Conservation (phyloP, 352 stramenopile genomes). For the Pythium brassicae region DNA sequence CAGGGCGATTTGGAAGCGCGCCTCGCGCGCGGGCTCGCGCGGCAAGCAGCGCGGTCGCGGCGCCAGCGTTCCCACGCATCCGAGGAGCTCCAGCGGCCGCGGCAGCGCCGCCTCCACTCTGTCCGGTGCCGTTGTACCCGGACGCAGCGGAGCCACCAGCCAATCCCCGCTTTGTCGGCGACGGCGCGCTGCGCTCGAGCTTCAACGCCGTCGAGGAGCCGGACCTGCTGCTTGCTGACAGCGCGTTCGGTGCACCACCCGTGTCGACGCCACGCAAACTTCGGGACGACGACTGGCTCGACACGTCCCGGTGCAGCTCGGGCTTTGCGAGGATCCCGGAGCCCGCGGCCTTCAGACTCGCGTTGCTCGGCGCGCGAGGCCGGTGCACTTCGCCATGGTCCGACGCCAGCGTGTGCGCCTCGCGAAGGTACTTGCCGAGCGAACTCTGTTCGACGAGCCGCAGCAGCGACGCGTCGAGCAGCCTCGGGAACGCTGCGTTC, state of each 20-base stretch:
- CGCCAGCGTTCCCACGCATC: slow-evolving; percentile 44
- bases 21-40: slow-evolving; percentile 62
- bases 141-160: slow-evolving; percentile 12
- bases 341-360: slow-evolving; percentile 25
- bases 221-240: slow-evolving; percentile 7
- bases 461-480: slow-evolving; percentile 38
- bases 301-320: slow-evolving; percentile 42
- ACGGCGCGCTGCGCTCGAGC: slow-evolving; percentile 34
- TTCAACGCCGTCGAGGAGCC: slow-evolving; percentile 16
- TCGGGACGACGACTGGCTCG: slow-evolving; percentile 40
- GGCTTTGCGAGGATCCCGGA: slow-evolving; percentile 22
- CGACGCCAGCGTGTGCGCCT: slow-evolving; percentile 34
- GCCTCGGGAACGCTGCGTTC: slow-evolving; percentile 34
- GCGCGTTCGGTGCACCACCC: slow-evolving; percentile 1
- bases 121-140: slow-evolving; percentile 17
- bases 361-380: slow-evolving; percentile 21
- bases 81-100: slow-evolving; percentile 19
- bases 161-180: slow-evolving; percentile 42
- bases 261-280: slow-evolving; percentile 20
- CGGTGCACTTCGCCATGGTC: slow-evolving; percentile 16
- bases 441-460: slow-evolving; percentile 43
- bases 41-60: slow-evolving; percentile 68
- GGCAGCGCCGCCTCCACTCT: slow-evolving; percentile 13
- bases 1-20: slow-evolving; percentile 41
- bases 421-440: slow-evolving; percentile 50